A percentile compares a stretch with the other conserved stretches of the same genome.
phyloP scores from a whole-genome alignment of 2,329 filamentous ascomycete genomes.

The Penicillium italicum region DNA sequence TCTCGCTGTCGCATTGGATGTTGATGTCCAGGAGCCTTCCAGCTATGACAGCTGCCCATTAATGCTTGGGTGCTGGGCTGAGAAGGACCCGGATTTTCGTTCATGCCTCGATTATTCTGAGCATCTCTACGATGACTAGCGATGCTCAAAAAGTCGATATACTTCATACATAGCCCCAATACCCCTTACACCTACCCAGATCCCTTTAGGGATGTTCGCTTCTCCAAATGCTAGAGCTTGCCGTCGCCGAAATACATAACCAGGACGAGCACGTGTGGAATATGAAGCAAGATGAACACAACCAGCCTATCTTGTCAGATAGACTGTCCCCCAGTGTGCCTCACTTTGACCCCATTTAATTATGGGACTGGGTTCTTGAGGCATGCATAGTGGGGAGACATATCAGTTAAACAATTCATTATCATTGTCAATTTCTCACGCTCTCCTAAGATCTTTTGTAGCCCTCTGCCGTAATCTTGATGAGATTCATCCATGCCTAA shows the following conservation, averaged over 20 bases:
- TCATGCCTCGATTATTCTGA: not conserved
- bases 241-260: conserved; percentile 47
- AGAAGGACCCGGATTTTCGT: not conserved
- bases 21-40: not conserved
- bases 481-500: not conserved
- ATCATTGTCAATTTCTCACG: not conserved
- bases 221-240: conserved; percentile 56
- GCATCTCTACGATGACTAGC: not conserved
- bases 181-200: not conserved
- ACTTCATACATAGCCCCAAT: not conserved
- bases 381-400: conserved; percentile 46
- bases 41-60: conserved; percentile 11
- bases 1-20: not conserved
- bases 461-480: not conserved
- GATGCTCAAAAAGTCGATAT: not conserved
- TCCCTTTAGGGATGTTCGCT: conserved; percentile 29
- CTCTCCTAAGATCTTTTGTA: not conserved
- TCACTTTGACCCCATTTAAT: conserved; percentile 45
- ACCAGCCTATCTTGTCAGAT: conserved; percentile 24
- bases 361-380: conserved; percentile 45
- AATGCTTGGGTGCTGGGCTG: conserved; percentile 12
- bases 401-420: conserved; percentile 11
- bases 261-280: conserved; percentile 57
- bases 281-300: conserved; percentile 53
- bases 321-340: conserved; percentile 37